These are phyloP conservation scores for Candida gigantensis DNA, from an alignment of 1,139 yeast species.

Conservation along the genomic window DNA sequence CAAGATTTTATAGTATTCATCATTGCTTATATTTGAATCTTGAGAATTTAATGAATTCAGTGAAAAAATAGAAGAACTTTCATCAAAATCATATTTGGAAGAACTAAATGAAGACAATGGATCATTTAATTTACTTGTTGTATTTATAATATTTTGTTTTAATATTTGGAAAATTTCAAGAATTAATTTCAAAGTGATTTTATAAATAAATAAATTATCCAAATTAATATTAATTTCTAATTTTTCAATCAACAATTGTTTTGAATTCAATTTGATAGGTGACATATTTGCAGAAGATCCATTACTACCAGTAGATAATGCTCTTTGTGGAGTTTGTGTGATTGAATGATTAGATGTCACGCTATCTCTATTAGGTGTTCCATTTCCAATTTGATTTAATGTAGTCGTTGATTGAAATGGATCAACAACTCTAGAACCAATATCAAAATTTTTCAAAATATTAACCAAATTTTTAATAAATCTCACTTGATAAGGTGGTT, in stretches of 20 bases:
- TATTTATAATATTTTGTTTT: slow-evolving; percentile 19
- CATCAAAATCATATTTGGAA: slow-evolving; percentile 14
- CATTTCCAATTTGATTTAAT: slow-evolving; percentile 8
- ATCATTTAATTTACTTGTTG: slow-evolving; percentile 8
- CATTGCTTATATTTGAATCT: slow-evolving; percentile 28
- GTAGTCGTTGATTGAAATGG: slow-evolving; percentile 18
- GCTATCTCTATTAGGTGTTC: slow-evolving; percentile 9
- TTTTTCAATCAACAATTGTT: slow-evolving; percentile 47
- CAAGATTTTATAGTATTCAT: slow-evolving; percentile 36
- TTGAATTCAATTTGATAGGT: slow-evolving; percentile 44
- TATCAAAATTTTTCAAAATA: slow-evolving; percentile 44
- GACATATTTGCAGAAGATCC: slow-evolving; percentile 21
- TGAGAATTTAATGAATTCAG: slow-evolving; percentile 26
- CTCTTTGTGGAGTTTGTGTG: slow-evolving; percentile 13
- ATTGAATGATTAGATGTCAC: slow-evolving; percentile 10
- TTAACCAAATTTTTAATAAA: slow-evolving; percentile 37
- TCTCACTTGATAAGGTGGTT: slow-evolving; percentile 35
- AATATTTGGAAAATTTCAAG: slow-evolving; percentile 30
- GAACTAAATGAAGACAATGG: slow-evolving; percentile 1
- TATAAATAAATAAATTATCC: slow-evolving; percentile 43
- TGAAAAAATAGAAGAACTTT: slow-evolving; percentile 39
- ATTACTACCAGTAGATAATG: slow-evolving; percentile 7
- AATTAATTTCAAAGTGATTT: slow-evolving; percentile 35
- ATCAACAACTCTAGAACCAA: slow-evolving; percentile 24
- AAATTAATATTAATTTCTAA: slow-evolving; percentile 46